phyloP scores from a whole-genome alignment of 2,329 filamentous ascomycete species.

The Lasiodiplodia sp. region DNA sequence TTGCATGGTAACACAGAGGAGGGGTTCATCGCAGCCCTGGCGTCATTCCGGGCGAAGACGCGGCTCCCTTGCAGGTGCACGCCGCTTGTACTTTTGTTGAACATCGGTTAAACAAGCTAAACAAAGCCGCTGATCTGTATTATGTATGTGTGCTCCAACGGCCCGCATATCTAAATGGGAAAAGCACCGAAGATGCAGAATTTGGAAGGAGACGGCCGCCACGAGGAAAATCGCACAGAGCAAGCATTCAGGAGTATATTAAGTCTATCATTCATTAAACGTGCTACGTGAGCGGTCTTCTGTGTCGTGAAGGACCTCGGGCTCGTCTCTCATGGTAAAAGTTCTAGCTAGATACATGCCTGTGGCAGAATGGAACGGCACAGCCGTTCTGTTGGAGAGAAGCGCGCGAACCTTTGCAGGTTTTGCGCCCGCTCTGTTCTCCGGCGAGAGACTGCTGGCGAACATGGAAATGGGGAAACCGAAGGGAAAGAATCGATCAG shows the following conservation, averaged over 20 bases:
- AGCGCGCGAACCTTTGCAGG: neutral
- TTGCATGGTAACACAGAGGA: neutral
- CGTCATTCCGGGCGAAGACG: neutral
- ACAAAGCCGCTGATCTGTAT: no score
- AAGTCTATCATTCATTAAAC: conserved; percentile 16
- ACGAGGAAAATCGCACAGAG: neutral
- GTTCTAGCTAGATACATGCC: conserved; percentile 5
- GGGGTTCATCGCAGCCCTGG: neutral
- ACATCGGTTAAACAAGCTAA: neutral
- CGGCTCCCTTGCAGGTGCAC: neutral
- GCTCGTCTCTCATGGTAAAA: conserved; percentile 11
- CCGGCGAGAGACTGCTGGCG: neutral
- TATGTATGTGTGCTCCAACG: neutral
- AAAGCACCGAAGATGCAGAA: neutral
- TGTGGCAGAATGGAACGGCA: neutral
- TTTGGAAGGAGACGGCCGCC: neutral
- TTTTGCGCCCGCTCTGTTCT: neutral
- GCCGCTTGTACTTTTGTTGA: neutral
- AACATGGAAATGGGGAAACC: neutral
- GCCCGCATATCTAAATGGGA: neutral
- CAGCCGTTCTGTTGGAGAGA: conserved; percentile 4
- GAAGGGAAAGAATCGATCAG: neutral
- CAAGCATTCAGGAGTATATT: neutral
- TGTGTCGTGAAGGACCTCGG: conserved; percentile 6
- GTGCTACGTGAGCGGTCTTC: conserved; percentile 15